These are phyloP conservation scores for Musa itinerans DNA, from an alignment of 176 grass and related monocot genomes.

Conservation along the genomic window DNA sequence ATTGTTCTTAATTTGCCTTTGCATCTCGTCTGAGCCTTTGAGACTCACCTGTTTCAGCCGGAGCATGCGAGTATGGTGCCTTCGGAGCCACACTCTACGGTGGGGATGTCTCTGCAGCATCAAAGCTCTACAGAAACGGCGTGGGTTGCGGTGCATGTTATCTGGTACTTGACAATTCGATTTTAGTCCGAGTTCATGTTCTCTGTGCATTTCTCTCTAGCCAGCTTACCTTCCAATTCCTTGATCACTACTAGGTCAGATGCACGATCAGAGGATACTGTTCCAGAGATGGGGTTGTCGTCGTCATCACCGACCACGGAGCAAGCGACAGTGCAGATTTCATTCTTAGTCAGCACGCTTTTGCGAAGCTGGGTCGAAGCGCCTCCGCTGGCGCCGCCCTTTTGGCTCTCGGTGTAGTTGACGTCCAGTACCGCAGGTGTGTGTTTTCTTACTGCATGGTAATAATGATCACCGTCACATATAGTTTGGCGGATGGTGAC, in stretches of 20 bases:
- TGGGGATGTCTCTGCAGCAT: constrained; percentile 42
- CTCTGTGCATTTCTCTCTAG: no score
- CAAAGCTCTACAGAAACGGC: constrained; percentile 53
- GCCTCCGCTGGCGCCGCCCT: constrained; percentile 26
- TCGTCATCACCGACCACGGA: constrained; percentile 41
- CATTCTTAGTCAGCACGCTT: constrained; percentile 49
- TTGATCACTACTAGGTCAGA: constrained; percentile 20
- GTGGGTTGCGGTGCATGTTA: constrained; percentile 63
- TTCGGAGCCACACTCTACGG: constrained; percentile 44
- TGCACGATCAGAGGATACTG: constrained; percentile 40
- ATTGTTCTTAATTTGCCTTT: not conserved
- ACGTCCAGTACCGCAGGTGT: constrained; percentile 42
- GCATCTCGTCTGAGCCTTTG: not conserved
- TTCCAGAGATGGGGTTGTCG: constrained; percentile 26
- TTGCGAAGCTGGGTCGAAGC: constrained; percentile 29
- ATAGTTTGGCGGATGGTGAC: not conserved
- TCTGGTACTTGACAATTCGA: constrained; percentile 27
- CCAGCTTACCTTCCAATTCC: no score
- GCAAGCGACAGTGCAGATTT: constrained; percentile 30
- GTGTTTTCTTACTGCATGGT: not conserved
- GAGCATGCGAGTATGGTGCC: constrained; percentile 43
- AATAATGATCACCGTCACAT: not conserved
- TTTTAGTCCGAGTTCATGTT: no score
- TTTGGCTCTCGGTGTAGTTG: constrained; percentile 31
- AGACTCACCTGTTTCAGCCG: constrained; percentile 15